Evolutionary conservation across 169 alveolate genomes (phyloP), one percentile per base, ranked within the genome.

Genomic region (Ichthyophthirius multifiliis): DNA sequence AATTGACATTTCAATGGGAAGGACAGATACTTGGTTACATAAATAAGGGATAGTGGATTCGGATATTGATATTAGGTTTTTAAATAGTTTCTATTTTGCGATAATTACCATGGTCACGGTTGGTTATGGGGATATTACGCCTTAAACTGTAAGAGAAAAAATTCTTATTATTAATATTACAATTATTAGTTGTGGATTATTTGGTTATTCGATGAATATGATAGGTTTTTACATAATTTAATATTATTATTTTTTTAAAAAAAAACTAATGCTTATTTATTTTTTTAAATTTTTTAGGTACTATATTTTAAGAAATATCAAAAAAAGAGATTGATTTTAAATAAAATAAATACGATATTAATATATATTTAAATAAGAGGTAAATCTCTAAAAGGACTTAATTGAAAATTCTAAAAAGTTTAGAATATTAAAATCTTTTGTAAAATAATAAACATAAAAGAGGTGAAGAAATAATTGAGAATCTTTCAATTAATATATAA

Each of bases 71-170:
- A n/a, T n/a, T n/a, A n/a, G n/a, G n/a, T n/a, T n/a, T 32, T 23
- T 77, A 13, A 48, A 63, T 64, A 15, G 73, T 9, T 43, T 77
- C 7, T 77, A 77, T 63, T 77, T 77, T 23, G 43, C 76, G 15
- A 77, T 74, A 3, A 77, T 77, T 30, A 77, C 84, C 7, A 77
- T 74, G 5, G 32, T 39, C 16, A 77, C 84, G 1, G 44, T 77
- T 62, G 84, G 84, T 9, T 77, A 77, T 77, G 84, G 84, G 30
- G 84, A 77, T 77, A 64, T 77, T 15, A 63, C 67, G 27, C 84
- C 84, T 55, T 3, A 13, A 13, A 77, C 84, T 5, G 62, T 45
- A 43, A 9, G 30, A 63, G 84, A 77, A 30, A 77, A 67, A 63
- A 4, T 77, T 1, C 64, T 32, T 18, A 77, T 77, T 5, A 55